Evolutionary conservation across 2,329 filamentous ascomycete species (phyloP).

Genomic region (Fusarium sp.): DNA sequence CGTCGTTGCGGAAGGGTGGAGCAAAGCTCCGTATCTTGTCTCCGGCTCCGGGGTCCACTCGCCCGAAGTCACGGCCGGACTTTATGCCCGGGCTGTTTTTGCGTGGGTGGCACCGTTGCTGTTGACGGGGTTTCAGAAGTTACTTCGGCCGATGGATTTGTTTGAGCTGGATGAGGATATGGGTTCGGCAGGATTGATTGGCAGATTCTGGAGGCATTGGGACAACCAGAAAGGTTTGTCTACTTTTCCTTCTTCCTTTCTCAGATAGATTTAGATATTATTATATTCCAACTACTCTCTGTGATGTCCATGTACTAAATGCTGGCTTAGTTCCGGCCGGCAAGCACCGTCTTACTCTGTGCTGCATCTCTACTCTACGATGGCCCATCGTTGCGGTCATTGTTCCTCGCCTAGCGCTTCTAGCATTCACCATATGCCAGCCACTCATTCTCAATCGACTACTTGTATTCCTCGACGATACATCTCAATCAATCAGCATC

Average conservation of each 20-base stretch:
- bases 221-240: constrained; percentile 43
- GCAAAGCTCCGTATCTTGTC: constrained; percentile 52
- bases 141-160: constrained; percentile 51
- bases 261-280: constrained; percentile 26
- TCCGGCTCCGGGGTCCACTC: constrained; percentile 44
- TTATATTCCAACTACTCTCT: constrained; percentile 4
- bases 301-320: constrained; percentile 40
- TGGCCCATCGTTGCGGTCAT: constrained; percentile 48
- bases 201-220: constrained; percentile 49
- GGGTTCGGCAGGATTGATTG: constrained; percentile 45
- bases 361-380: constrained; percentile 45
- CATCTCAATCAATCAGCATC: constrained; percentile 36
- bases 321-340: constrained; percentile 22
- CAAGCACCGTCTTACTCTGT: constrained; percentile 45
- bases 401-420: constrained; percentile 48
- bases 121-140: constrained; percentile 49
- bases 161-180: constrained; percentile 51
- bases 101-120: constrained; percentile 55
- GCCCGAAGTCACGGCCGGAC: constrained; percentile 53
- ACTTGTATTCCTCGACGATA: constrained; percentile 48
- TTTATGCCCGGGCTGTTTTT: constrained; percentile 53
- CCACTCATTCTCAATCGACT: constrained; percentile 52
- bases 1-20: constrained; percentile 53
- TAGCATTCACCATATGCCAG: constrained; percentile 53
- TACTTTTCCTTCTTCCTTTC: not conserved